Conservation (phyloP, 306 rosid species). For the Clitoria ternatea region DNA sequence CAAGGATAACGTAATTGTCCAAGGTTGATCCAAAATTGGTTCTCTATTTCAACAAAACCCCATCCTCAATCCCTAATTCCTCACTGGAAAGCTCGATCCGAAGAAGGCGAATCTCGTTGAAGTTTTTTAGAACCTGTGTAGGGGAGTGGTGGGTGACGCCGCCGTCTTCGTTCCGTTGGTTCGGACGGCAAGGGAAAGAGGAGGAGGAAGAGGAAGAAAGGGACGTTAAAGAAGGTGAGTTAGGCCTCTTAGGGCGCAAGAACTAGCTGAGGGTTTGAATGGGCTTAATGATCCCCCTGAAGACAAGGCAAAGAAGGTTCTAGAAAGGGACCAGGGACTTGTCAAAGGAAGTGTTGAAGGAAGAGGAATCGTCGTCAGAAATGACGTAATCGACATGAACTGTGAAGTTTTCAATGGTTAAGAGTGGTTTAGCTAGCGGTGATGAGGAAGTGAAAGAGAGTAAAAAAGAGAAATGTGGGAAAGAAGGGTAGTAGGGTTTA, state of each 20-base stretch:
- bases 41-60: conserved; percentile 67
- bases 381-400: conserved; percentile 98
- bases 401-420: conserved; percentile 84
- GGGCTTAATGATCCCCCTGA: conserved; percentile 72
- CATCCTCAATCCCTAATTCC: conserved; percentile 78
- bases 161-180: conserved; percentile 44
- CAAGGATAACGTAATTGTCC: conserved; percentile 71
- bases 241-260: conserved; percentile 39
- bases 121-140: conserved; percentile 66
- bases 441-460: no score
- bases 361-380: conserved; percentile 76
- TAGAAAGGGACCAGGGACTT: conserved; percentile 68
- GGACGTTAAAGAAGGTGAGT: conserved; percentile 18
- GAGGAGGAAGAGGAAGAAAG: neutral
- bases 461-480: no score
- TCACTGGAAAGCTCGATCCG: conserved; percentile 83
- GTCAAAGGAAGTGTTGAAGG: conserved; percentile 50
- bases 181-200: conserved; percentile 41
- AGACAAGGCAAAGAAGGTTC: conserved; percentile 46
- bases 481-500: no score
- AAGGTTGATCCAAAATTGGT: conserved; percentile 81
- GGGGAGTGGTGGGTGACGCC: conserved; percentile 87
- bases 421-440: no score
- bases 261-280: conserved; percentile 63
- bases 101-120: conserved; percentile 68